These are phyloP conservation scores for Leptomonas pyrrhocoris DNA, from an alignment of 208 protist species.

Conservation along the genomic window DNA sequence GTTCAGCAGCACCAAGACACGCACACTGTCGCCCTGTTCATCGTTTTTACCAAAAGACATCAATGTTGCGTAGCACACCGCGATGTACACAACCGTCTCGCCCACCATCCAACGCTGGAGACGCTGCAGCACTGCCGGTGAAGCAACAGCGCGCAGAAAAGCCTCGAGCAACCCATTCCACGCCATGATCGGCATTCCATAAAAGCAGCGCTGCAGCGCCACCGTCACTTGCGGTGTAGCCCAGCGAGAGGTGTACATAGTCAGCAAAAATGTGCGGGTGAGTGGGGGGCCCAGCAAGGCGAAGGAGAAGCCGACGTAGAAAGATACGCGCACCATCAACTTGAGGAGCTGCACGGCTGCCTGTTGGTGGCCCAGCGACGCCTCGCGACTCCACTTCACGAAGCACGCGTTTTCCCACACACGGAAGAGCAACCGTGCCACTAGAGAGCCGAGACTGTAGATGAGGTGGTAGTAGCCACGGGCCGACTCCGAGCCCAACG, in stretches of 20 bases:
- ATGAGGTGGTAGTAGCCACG: conserved; percentile 90
- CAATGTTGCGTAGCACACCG: conserved; percentile 55
- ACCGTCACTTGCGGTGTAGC: conserved; percentile 51
- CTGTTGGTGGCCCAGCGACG: conserved; percentile 32
- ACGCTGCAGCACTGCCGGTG: conserved; percentile 39
- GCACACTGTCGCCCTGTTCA: conserved; percentile 23
- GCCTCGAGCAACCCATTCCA: conserved; percentile 88
- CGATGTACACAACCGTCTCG: conserved; percentile 57
- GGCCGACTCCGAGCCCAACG: conserved; percentile 56
- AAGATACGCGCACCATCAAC: conserved; percentile 76
- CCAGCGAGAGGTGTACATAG: conserved; percentile 85
- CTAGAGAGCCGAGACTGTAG: conserved; percentile 85
- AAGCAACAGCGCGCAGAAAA: conserved; percentile 74
- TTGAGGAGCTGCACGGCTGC: conserved; percentile 55
- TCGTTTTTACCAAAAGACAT: conserved; percentile 6
- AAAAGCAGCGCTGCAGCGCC: conserved; percentile 84
- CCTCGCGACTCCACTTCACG: conserved; percentile 76
- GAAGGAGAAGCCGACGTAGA: conserved; percentile 74
- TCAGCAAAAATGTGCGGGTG: conserved; percentile 55
- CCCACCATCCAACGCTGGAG: conserved; percentile 57
- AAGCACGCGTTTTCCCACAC: conserved; percentile 91
- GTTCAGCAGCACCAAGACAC: conserved; percentile 57
- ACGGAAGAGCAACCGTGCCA: conserved; percentile 88
- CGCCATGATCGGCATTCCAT: conserved; percentile 73
- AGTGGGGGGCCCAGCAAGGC: conserved; percentile 72